Base-by-base conservation (phyloP, 75 land plant species). In the Larix kaempferi region DNA sequence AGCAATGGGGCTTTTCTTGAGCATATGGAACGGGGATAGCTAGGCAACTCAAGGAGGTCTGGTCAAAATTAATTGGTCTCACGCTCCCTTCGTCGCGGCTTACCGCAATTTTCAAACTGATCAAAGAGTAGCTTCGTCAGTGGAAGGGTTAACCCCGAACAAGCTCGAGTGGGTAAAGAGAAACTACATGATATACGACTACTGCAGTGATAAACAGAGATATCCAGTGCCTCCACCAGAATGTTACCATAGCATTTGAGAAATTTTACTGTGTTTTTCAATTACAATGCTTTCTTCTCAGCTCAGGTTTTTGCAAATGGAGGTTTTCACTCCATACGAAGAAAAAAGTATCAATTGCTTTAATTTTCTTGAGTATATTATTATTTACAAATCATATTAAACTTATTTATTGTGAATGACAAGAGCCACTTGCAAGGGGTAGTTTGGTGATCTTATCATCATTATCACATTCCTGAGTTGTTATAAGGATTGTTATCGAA, bases 21-120 rank as follows among this genome's bases (percentile, higher is more conserved):
- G 89, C 84, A 78, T 94, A 19, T 94, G 93, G 94, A 81, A 88
- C 35, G 97, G 90, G 3, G 78, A 83, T 39, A 69, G 52, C 41
- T 94, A 92, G 97, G 94, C 97, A 5, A 94, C 97, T 12, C 76
- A 80, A 19, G 97, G 97, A 0, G 97, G 94, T 1, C 69, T 61
- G 3, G 87, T 83, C 35, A 88, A 86, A 79, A 82, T 87, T 15
- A 86, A 94, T 73, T 94, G 92, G 92, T 77, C 83, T 0, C 77
- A 86, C 35, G 90, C 84, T 25, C 97, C 96, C 22, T 94, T 91
- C 82, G 75, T 84, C 25, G 92, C 90, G 12, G 76, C 87, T 22
- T 89, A 88, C 65, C 75, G 78, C 33, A 81, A 85, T 54, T 87
- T 86, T 81, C 78, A 82, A 76, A 66, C 86, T 35, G 90, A 94